Base-by-base conservation (phyloP, 805 yeast genomes). In the Zygoascus bituminiphila region DNA sequence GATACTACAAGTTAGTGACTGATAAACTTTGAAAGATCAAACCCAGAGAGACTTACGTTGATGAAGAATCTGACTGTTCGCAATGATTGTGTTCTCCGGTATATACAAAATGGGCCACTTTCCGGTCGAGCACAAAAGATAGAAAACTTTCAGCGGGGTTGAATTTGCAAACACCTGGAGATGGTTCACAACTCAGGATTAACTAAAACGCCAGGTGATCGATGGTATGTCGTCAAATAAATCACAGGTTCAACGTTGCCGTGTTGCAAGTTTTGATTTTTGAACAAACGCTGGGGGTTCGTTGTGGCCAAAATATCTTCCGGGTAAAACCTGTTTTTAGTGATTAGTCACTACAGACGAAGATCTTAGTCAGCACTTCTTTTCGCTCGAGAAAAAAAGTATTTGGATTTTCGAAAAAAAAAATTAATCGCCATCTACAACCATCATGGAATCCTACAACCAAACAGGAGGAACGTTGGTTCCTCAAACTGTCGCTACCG, bases 401-500 rank as follows among this genome's bases (percentile, higher is more conserved):
- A 21, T 12, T 21, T 4, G 29, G 21, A 19, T 5, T 12, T 14
- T n/a, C 14, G 25, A 39, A 39, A 20, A 39, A 21, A 39, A 21
- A n/a, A 14, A 9, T 19, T 21, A 12, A 7, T n/a, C 39, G 14
- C 20, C 9, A n/a, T 12, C 29, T 22, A 21, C 21, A 14, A 39
- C 9, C 19, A 39, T 17, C 5, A 20, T 23, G 33, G 33, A 29
- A 4, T 29, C 33, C 7, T 29, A 29, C 33, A 29, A 29, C 33
- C 33, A 29, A 29, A 20, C 46, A 21, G 39, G 15, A 31, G 46
- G 46, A 29, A 33, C 40, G 19, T 8, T 43, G 25, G 20, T 47
- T 23, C 25, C 46, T 19, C 45, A 47, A 10, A 39, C 47, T 17
- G 33, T 42, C 10, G 95, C 97, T 29, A 93, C 98, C 1, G 93